These are phyloP conservation scores for Exophiala aquamarina DNA, from an alignment of 2,329 filamentous ascomycete species.

Conservation along the genomic window DNA sequence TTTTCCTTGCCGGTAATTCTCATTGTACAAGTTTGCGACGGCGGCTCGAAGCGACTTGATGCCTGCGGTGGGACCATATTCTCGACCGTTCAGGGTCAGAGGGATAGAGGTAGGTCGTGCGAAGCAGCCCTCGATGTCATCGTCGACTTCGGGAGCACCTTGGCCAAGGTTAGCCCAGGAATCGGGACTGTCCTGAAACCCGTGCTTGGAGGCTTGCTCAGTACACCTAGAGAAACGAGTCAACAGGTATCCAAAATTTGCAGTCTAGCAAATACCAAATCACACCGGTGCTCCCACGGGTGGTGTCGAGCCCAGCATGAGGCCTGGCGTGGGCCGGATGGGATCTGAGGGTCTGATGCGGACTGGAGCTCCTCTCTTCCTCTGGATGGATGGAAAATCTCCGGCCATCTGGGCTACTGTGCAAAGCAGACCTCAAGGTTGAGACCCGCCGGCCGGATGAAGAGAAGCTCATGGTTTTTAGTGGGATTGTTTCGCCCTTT, in stretches of 20 bases:
- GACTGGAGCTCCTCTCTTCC: constrained; percentile 71
- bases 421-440: constrained; percentile 36
- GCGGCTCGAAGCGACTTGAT: constrained; percentile 88
- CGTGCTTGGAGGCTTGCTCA: constrained; percentile 77
- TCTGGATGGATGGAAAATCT: constrained; percentile 21
- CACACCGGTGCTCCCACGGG: constrained; percentile 85
- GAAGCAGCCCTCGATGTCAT: constrained; percentile 88
- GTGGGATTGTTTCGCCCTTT: background rate
- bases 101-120: constrained; percentile 76
- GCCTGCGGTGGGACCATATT: constrained; percentile 91
- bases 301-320: constrained; percentile 86
- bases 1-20: constrained; percentile 84
- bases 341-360: constrained; percentile 84
- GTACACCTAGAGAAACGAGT: constrained; percentile 32
- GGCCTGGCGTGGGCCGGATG: constrained; percentile 89
- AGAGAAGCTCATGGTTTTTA: constrained; percentile 46
- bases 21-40: constrained; percentile 89
- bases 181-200: constrained; percentile 78
- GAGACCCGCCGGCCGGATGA: constrained; percentile 41
- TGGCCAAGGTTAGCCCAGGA: constrained; percentile 92
- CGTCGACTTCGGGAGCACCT: constrained; percentile 89
- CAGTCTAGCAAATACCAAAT: constrained; percentile 72
- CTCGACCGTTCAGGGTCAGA: constrained; percentile 73
- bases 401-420: constrained; percentile 31
- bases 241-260: background rate